Percentiles rank a stretch among this genome's conserved stretches.
phyloP scores from a whole-genome alignment of 768 basidiomycete species.

The Russula compacta region DNA sequence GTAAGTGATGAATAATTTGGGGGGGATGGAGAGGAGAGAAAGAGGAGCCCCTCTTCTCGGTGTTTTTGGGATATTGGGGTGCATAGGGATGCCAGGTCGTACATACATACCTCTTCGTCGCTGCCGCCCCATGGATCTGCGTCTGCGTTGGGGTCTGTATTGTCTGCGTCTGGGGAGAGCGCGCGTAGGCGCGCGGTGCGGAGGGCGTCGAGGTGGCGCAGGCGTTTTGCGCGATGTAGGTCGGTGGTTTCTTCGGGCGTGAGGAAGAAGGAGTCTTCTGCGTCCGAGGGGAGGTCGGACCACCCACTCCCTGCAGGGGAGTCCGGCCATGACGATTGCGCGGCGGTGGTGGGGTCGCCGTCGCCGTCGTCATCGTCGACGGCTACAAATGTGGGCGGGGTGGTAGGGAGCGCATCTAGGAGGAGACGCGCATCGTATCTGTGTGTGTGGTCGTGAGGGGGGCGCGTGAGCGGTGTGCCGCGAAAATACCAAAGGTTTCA shows the following conservation, averaged over 20 bases:
- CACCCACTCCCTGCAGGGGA: slow-evolving; percentile 50
- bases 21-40: too few relatives aligned
- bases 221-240: slow-evolving; percentile 58
- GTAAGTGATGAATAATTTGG: too few relatives aligned
- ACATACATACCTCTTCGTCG: slow-evolving; percentile 52
- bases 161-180: slow-evolving; percentile 31
- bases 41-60: too few relatives aligned
- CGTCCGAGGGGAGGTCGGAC: slow-evolving; percentile 79
- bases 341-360: neutral
- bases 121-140: slow-evolving; percentile 55
- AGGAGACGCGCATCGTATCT: slow-evolving; percentile 81
- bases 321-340: slow-evolving; percentile 22
- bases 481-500: neutral
- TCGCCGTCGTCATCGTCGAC: neutral
- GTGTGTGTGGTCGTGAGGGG: slow-evolving; percentile 1
- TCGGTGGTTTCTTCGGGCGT: slow-evolving; percentile 57
- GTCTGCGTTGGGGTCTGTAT: slow-evolving; percentile 17
- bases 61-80: too few relatives aligned
- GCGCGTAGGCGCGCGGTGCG: slow-evolving; percentile 61
- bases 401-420: slow-evolving; percentile 41
- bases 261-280: slow-evolving; percentile 81
- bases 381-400: neutral
- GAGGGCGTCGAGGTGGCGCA: slow-evolving; percentile 46
- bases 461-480: neutral
- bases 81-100: too few relatives aligned